Percentiles rank a stretch among this genome's conserved stretches.
These are phyloP conservation scores for Suillus subaureus DNA, from an alignment of 768 basidiomycete species.

Conservation along the genomic window DNA sequence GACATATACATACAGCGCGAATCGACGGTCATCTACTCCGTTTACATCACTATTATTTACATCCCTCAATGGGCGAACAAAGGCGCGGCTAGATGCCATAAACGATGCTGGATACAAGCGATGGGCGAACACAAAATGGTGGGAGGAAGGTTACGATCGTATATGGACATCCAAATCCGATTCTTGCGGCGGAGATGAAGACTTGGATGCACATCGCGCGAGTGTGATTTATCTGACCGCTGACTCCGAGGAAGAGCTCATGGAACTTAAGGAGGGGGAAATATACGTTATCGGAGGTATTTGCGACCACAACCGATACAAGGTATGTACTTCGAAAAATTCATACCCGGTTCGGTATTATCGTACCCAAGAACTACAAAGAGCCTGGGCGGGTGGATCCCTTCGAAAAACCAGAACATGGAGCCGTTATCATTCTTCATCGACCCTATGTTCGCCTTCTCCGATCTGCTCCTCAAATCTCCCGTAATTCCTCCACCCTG, in stretches of 20 bases:
- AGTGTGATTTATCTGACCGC: conserved; percentile 91
- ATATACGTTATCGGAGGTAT: conserved; percentile 96
- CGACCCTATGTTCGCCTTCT: background rate
- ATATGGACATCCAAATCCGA: conserved; percentile 52
- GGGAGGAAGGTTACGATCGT: conserved; percentile 69
- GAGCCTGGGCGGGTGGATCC: background rate
- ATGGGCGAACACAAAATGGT: conserved; percentile 87
- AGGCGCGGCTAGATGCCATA: conserved; percentile 62
- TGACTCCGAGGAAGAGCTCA: conserved; percentile 84
- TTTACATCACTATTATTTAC: conserved; percentile 79
- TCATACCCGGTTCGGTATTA: background rate
- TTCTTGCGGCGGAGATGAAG: conserved; percentile 9
- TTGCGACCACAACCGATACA: conserved; percentile 95
- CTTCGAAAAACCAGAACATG: background rate
- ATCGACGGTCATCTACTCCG: conserved; percentile 69
- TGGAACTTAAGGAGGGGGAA: conserved; percentile 80
- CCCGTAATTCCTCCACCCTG: conserved; percentile 13
- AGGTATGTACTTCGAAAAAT: conserved; percentile 48
- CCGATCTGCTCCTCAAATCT: conserved; percentile 2
- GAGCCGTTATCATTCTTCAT: background rate
- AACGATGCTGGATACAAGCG: conserved; percentile 70
- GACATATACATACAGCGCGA: conserved; percentile 88
- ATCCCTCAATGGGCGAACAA: conserved; percentile 73
- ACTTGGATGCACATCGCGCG: conserved; percentile 37
- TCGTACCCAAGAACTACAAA: conserved; percentile 9